phyloP scores from a whole-genome alignment of 345 rosid genomes.

The Salix arbutifolia region DNA sequence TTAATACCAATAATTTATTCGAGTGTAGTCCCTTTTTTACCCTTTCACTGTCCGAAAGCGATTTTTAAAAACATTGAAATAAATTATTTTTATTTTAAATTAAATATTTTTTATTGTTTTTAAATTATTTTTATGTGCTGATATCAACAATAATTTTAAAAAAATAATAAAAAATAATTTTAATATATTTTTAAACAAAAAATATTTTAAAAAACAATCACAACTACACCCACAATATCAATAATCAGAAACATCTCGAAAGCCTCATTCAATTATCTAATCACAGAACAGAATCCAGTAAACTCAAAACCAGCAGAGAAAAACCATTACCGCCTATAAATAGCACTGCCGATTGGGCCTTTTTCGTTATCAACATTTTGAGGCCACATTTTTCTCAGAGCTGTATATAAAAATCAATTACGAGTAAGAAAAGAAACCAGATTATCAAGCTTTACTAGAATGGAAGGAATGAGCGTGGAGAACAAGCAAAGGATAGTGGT shows the following conservation, averaged over 20 bases:
- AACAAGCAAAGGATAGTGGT: constrained; percentile 50
- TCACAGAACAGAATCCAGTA: not conserved
- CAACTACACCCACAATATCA: too few relatives aligned
- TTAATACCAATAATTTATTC: too few relatives aligned
- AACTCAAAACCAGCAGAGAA: not conserved
- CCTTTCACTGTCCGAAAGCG: too few relatives aligned
- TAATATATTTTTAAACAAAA: too few relatives aligned
- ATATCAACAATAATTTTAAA: too few relatives aligned
- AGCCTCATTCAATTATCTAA: not conserved
- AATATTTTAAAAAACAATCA: too few relatives aligned
- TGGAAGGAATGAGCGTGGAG: constrained; percentile 27
- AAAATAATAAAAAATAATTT: too few relatives aligned
- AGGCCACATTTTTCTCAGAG: not conserved
- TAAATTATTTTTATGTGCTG: too few relatives aligned
- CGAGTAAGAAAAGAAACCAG: not conserved
- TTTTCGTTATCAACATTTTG: not conserved
- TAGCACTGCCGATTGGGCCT: not conserved
- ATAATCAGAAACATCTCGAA: not conserved
- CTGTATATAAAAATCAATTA: not conserved
- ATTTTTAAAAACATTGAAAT: too few relatives aligned
- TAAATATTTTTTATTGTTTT: too few relatives aligned
- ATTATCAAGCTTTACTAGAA: not conserved
- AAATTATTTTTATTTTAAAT: too few relatives aligned
- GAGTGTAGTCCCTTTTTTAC: not conserved
- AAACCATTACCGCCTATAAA: not conserved